Evolutionary conservation across 768 basidiomycete genomes (phyloP).

Genomic region (Leccinum pellstonianum): DNA sequence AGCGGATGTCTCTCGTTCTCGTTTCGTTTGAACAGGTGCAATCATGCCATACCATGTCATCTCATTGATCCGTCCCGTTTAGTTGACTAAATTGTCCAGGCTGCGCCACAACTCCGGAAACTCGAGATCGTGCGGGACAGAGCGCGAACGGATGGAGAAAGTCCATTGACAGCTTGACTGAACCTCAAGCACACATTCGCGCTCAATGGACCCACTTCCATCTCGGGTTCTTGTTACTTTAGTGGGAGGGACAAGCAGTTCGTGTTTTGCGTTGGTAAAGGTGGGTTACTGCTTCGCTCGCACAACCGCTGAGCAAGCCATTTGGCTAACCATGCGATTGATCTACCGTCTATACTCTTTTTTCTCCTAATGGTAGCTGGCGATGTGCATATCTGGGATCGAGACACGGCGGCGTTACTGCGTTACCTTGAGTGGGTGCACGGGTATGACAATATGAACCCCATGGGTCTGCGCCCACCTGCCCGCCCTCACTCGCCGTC

Average conservation of each 20-base stretch:
- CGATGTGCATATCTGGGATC: constrained; percentile 84
- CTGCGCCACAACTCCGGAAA: constrained; percentile 74
- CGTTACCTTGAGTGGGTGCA: constrained; percentile 46
- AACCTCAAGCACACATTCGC: constrained; percentile 61
- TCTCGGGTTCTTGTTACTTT: constrained; percentile 79
- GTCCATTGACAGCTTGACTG: constrained; percentile 21
- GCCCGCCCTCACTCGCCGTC: no score
- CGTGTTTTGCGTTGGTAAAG: constrained; percentile 78
- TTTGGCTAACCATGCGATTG: background rate
- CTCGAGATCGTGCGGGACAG: constrained; percentile 58
- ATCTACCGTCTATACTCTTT: background rate
- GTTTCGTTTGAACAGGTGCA: constrained; percentile 34
- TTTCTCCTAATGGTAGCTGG: constrained; percentile 46
- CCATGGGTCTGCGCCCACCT: no score
- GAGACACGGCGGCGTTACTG: constrained; percentile 68
- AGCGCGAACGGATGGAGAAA: constrained; percentile 32
- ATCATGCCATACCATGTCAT: background rate
- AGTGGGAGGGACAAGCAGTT: constrained; percentile 79
- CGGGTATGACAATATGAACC: no score
- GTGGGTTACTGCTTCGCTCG: constrained; percentile 34
- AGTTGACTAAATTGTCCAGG: constrained; percentile 35
- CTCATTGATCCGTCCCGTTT: background rate
- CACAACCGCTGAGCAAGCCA: background rate
- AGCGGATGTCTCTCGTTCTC: constrained; percentile 41
- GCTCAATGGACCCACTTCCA: constrained; percentile 62